Conservation (phyloP, 805 yeast genomes). For the Kodamaea kaohsiungensis region DNA sequence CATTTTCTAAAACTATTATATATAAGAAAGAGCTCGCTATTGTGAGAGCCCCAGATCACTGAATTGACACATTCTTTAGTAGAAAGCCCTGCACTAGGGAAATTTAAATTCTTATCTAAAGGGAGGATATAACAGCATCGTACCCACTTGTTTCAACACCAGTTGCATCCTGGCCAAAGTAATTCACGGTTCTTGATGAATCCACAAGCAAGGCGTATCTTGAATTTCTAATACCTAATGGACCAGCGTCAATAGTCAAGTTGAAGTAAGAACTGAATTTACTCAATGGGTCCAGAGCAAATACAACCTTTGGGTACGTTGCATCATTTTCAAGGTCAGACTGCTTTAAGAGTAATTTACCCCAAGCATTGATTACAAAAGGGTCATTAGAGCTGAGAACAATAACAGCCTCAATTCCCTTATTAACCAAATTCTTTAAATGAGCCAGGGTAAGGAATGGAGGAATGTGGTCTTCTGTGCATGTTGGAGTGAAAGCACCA, state of each 20-base stretch:
- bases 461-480: slow-evolving; percentile 47
- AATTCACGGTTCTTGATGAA: slow-evolving; percentile 28
- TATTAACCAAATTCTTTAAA: slow-evolving; percentile 27
- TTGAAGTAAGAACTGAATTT: slow-evolving; percentile 30
- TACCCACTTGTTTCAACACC: slow-evolving; percentile 38
- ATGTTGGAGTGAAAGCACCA: slow-evolving; percentile 47
- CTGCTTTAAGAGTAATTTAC: slow-evolving; percentile 37
- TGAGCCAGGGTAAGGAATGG: slow-evolving; percentile 28
- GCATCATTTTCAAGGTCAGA: slow-evolving; percentile 14
- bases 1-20: too few species aligned
- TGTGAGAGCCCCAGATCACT: too few species aligned
- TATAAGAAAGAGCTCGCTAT: too few species aligned
- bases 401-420: slow-evolving; percentile 33
- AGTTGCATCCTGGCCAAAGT: slow-evolving; percentile 36
- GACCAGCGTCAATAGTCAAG: slow-evolving; percentile 36
- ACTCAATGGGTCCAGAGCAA: slow-evolving; percentile 44
- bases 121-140: slow-evolving; percentile 28
- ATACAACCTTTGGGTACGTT: slow-evolving; percentile 27
- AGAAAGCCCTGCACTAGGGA: too few species aligned
- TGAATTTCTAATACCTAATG: slow-evolving; percentile 38
- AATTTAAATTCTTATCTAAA: too few species aligned
- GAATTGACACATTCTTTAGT: too few species aligned
- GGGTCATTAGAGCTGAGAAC: slow-evolving; percentile 44
- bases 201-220: slow-evolving; percentile 41
- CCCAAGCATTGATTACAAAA: slow-evolving; percentile 46